These are phyloP conservation scores for Rhizoctonia solani DNA, from an alignment of 1,284 basidiomycete genomes.

Conservation along the genomic window DNA sequence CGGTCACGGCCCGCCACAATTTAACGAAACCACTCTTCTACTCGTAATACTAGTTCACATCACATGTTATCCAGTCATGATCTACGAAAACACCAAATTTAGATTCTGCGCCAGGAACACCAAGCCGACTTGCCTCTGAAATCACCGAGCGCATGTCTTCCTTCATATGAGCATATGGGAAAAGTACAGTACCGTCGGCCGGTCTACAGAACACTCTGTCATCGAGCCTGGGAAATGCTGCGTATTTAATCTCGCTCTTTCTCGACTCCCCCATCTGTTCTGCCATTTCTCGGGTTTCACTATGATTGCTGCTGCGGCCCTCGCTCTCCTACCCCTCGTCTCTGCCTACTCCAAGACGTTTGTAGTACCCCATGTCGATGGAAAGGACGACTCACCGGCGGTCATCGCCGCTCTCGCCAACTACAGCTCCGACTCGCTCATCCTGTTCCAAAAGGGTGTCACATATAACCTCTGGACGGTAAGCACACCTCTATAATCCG, in stretches of 20 bases:
- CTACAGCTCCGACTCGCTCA: conserved; percentile 55
- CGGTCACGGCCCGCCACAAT: no score
- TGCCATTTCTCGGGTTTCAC: neutral
- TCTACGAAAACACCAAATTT: neutral
- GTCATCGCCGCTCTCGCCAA: conserved; percentile 52
- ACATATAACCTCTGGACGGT: conserved; percentile 56
- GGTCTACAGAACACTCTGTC: no score
- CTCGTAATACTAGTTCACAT: neutral
- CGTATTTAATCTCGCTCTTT: neutral
- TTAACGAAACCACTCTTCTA: no score
- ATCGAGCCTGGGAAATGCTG: no score
- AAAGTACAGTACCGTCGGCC: no score
- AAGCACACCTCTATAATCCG: neutral
- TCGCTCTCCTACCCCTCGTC: conserved; percentile 40
- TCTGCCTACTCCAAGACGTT: conserved; percentile 54
- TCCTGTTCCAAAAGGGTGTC: conserved; percentile 58
- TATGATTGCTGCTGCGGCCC: conserved; percentile 15
- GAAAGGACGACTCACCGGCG: conserved; percentile 57
- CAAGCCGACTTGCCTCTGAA: neutral
- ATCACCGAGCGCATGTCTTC: neutral
- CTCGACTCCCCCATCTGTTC: neutral
- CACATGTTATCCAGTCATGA: neutral
- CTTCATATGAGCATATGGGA: no score
- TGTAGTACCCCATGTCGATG: conserved; percentile 54
- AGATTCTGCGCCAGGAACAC: conserved; percentile 10